These are phyloP conservation scores for Lathyrus sativus DNA, from an alignment of 306 rosid genomes.

Conservation along the genomic window DNA sequence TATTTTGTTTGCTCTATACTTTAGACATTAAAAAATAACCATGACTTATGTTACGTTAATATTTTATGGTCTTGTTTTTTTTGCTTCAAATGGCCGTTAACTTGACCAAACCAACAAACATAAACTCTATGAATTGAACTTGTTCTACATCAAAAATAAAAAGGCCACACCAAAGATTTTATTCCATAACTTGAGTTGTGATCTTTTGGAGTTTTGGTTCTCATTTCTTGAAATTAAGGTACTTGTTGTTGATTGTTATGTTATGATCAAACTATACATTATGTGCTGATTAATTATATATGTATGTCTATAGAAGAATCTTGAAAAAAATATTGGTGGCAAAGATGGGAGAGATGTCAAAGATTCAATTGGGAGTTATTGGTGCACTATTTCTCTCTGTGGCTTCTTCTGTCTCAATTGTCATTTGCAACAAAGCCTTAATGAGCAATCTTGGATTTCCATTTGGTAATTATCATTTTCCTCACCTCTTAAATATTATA, in stretches of 20 bases:
- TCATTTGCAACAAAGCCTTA: slow-evolving; percentile 97
- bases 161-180: slow-evolving; percentile 39
- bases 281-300: neutral
- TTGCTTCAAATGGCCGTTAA: slow-evolving; percentile 50
- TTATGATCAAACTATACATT: neutral
- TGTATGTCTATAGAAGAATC: slow-evolving; percentile 3
- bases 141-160: slow-evolving; percentile 48
- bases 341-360: slow-evolving; percentile 92
- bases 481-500: neutral
- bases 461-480: slow-evolving; percentile 55
- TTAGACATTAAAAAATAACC: slow-evolving; percentile 5
- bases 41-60: slow-evolving; percentile 18
- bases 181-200: slow-evolving; percentile 33
- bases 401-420: slow-evolving; percentile 97
- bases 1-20: neutral
- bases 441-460: slow-evolving; percentile 99
- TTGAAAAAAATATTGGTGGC: slow-evolving; percentile 27
- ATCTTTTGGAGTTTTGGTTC: slow-evolving; percentile 33
- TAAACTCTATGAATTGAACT: slow-evolving; percentile 32
- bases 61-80: slow-evolving; percentile 9
- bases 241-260: neutral
- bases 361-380: slow-evolving; percentile 78
- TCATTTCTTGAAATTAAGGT: slow-evolving; percentile 39
- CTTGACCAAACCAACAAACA: slow-evolving; percentile 26
- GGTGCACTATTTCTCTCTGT: slow-evolving; percentile 95